Conservation (phyloP, 495 filamentous ascomycete genomes). For the Daldinia childiae region DNA sequence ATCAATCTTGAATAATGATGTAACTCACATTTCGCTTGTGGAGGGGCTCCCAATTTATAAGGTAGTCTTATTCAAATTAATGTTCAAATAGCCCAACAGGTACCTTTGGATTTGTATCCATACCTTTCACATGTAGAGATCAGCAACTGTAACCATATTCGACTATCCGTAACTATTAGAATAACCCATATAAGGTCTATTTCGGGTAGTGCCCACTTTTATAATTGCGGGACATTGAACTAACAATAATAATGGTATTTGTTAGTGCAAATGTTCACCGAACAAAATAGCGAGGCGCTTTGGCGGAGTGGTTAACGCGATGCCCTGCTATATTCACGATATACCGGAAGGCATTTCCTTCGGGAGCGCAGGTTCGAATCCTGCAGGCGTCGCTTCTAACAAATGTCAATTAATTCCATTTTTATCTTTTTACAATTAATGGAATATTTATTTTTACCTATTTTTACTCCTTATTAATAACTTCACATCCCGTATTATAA, state of each 20-base stretch:
- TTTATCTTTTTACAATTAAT: slow-evolving; percentile 1
- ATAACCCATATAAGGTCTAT: not conserved
- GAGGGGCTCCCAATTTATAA: not conserved
- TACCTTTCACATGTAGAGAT: not conserved
- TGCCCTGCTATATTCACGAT: slow-evolving; percentile 16
- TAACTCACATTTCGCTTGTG: not conserved
- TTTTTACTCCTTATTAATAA: not conserved
- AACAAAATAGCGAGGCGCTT: slow-evolving; percentile 8
- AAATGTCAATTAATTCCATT: not conserved
- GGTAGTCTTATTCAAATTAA: not conserved
- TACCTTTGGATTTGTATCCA: not conserved
- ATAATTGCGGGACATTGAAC: not conserved
- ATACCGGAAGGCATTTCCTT: slow-evolving; percentile 26
- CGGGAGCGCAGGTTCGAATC: slow-evolving; percentile 34
- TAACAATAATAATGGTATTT: not conserved
- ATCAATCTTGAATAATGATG: not conserved
- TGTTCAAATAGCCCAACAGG: not conserved
- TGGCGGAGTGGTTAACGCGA: slow-evolving; percentile 24
- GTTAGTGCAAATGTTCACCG: not conserved
- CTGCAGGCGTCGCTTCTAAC: slow-evolving; percentile 18
- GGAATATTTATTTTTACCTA: not conserved
- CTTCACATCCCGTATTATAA: too few relatives aligned
- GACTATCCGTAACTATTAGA: not conserved
- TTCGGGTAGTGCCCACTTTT: not conserved
- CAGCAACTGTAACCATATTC: not conserved